Evolutionary conservation across 2,329 filamentous ascomycete genomes (phyloP).

Genomic region (Microcyclospora pomicola): DNA sequence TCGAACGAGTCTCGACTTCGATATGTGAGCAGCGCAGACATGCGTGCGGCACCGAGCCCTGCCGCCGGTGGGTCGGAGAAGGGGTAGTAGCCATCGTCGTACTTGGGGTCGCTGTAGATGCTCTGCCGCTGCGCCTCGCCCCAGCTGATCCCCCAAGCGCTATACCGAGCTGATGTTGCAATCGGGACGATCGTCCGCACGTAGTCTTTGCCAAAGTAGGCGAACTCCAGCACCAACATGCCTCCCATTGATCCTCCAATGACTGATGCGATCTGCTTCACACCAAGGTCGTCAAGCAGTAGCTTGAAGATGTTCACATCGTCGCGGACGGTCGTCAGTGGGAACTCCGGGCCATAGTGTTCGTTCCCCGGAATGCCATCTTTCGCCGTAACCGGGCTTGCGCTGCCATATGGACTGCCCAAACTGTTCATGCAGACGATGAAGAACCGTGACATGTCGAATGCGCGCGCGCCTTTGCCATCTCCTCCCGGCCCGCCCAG

Average conservation of each 20-base stretch:
- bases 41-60: constrained; percentile 83
- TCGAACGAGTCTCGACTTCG: constrained; percentile 95
- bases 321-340: constrained; percentile 84
- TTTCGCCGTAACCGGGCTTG: constrained; percentile 78
- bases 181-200: constrained; percentile 70
- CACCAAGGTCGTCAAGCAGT: constrained; percentile 65
- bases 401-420: constrained; percentile 73
- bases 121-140: constrained; percentile 77
- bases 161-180: constrained; percentile 71
- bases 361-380: constrained; percentile 62
- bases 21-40: constrained; percentile 93
- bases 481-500: constrained; percentile 58
- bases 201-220: constrained; percentile 78
- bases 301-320: constrained; percentile 82
- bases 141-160: constrained; percentile 85
- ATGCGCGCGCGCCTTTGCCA: constrained; percentile 36
- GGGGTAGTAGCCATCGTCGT: constrained; percentile 88
- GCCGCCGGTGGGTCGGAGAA: constrained; percentile 76
- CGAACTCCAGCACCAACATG: constrained; percentile 85
- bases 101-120: constrained; percentile 97
- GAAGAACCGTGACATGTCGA: constrained; percentile 73
- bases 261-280: constrained; percentile 63
- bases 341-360: constrained; percentile 88
- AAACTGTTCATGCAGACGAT: constrained; percentile 76
- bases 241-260: constrained; percentile 77